Conservation (phyloP, 1,139 yeast genomes). For the Magnusiomyces suaveolens region DNA sequence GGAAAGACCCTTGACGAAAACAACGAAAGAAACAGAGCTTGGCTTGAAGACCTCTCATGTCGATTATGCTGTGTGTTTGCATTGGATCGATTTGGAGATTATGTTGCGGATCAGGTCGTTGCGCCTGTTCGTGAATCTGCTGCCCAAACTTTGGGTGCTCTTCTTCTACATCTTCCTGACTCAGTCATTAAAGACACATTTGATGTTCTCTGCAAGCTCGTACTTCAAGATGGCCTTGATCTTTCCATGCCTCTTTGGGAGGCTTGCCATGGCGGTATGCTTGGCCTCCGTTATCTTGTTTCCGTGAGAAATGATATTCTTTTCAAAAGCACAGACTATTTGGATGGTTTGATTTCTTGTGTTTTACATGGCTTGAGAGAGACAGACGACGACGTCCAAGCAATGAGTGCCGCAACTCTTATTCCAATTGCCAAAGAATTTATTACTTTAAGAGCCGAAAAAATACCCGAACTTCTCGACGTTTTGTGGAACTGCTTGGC, state of each 20-base stretch:
- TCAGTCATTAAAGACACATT: slow-evolving; percentile 51
- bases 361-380: slow-evolving; percentile 80
- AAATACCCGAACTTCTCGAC: slow-evolving; percentile 55
- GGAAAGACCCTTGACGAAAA: slow-evolving; percentile 57
- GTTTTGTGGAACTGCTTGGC: slow-evolving; percentile 86
- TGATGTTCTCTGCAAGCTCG: slow-evolving; percentile 54
- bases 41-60: slow-evolving; percentile 82
- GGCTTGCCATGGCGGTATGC: slow-evolving; percentile 96
- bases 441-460: slow-evolving; percentile 51
- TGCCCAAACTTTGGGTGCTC: slow-evolving; percentile 89
- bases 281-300: slow-evolving; percentile 86
- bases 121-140: slow-evolving; percentile 97
- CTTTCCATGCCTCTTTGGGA: slow-evolving; percentile 61
- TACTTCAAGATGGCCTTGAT: slow-evolving; percentile 52
- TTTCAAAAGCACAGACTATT: slow-evolving; percentile 39
- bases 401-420: slow-evolving; percentile 89
- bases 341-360: slow-evolving; percentile 69
- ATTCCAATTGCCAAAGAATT: slow-evolving; percentile 83
- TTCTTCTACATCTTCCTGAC: slow-evolving; percentile 60
- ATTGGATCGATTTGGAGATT: slow-evolving; percentile 92
- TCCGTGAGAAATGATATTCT: slow-evolving; percentile 78
- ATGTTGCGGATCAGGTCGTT: slow-evolving; percentile 95
- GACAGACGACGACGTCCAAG: slow-evolving; percentile 91
- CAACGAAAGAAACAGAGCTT: slow-evolving; percentile 50
- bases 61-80: slow-evolving; percentile 81